Evolutionary conservation across 305 asterid species (phyloP).

Genomic region (Ilex paraguariensis): DNA sequence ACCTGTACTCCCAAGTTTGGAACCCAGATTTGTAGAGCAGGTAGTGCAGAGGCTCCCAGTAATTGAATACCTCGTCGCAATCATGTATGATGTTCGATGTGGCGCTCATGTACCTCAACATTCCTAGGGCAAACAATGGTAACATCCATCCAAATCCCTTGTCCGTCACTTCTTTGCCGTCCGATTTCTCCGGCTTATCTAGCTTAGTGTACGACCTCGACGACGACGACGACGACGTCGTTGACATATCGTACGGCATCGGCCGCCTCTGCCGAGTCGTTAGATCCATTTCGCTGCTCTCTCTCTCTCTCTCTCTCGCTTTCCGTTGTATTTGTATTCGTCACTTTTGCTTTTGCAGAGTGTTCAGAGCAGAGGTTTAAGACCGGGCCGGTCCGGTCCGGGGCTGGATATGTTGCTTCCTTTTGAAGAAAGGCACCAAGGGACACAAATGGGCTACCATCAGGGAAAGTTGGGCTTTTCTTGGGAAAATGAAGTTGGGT

Average conservation of each 20-base stretch:
- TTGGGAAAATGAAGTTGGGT: too few species aligned
- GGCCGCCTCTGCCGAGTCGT: conserved; percentile 85
- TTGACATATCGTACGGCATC: conserved; percentile 47
- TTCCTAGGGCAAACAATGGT: conserved; percentile 64
- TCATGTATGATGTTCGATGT: conserved; percentile 92
- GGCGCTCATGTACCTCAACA: conserved; percentile 88
- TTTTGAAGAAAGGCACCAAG: too few species aligned
- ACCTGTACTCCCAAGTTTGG: conserved; percentile 99
- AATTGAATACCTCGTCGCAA: conserved; percentile 97
- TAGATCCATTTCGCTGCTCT: conserved; percentile 36
- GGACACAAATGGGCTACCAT: too few species aligned
- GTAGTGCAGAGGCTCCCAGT: conserved; percentile 98
- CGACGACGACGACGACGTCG: conserved; percentile 28
- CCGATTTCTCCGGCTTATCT: conserved; percentile 60
- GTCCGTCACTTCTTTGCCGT: conserved; percentile 34
- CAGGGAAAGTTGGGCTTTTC: too few species aligned
- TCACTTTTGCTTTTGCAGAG: too few species aligned
- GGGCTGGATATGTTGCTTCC: too few species aligned
- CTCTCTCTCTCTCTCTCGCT: conserved; percentile 7
- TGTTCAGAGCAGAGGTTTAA: neutral
- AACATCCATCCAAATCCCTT: conserved; percentile 66
- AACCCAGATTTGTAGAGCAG: conserved; percentile 91
- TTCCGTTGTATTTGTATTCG: too few species aligned
- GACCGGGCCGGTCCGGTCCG: neutral
- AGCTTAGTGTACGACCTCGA: conserved; percentile 63